Conservation (phyloP, 1,284 basidiomycete genomes). For the Ganoderma leucocontextum region DNA sequence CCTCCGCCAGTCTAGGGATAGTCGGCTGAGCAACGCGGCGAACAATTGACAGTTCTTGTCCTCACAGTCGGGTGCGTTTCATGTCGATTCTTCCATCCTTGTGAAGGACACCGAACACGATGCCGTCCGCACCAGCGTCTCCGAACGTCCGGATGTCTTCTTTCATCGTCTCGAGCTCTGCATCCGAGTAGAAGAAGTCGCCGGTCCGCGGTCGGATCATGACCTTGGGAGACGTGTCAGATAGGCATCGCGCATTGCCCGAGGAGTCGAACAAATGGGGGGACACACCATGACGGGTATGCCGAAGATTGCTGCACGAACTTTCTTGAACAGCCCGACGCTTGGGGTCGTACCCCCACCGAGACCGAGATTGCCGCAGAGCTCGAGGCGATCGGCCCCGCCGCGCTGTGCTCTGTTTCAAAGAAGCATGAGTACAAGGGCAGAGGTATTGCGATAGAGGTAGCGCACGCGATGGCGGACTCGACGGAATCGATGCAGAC, state of each 20-base stretch:
- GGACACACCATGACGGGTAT: slow-evolving; percentile 72
- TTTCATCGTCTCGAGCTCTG: slow-evolving; percentile 75
- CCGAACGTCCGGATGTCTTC: slow-evolving; percentile 75
- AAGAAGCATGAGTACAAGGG: slow-evolving; percentile 11
- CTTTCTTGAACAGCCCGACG: slow-evolving; percentile 67
- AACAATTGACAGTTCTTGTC: slow-evolving; percentile 6
- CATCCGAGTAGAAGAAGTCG: slow-evolving; percentile 75
- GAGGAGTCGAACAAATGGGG: not conserved
- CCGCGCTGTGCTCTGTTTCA: slow-evolving; percentile 64
- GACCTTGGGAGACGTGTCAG: slow-evolving; percentile 50
- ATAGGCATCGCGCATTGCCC: not conserved
- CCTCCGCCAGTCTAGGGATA: slow-evolving; percentile 59
- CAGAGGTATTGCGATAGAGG: not conserved
- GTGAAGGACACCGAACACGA: slow-evolving; percentile 76
- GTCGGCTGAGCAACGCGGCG: not conserved
- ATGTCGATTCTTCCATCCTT: slow-evolving; percentile 68
- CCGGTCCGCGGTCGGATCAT: slow-evolving; percentile 84
- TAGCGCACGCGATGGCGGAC: slow-evolving; percentile 71
- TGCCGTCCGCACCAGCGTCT: slow-evolving; percentile 61
- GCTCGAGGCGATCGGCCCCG: slow-evolving; percentile 78
- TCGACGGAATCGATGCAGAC: slow-evolving; percentile 84
- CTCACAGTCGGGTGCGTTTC: slow-evolving; percentile 57
- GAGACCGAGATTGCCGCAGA: slow-evolving; percentile 75
- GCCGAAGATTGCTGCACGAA: slow-evolving; percentile 56
- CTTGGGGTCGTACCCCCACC: slow-evolving; percentile 86